Percentiles rank a stretch among this genome's conserved stretches.
Conservation (phyloP, 495 filamentous ascomycete genomes). For the Talaromyces ruber region DNA sequence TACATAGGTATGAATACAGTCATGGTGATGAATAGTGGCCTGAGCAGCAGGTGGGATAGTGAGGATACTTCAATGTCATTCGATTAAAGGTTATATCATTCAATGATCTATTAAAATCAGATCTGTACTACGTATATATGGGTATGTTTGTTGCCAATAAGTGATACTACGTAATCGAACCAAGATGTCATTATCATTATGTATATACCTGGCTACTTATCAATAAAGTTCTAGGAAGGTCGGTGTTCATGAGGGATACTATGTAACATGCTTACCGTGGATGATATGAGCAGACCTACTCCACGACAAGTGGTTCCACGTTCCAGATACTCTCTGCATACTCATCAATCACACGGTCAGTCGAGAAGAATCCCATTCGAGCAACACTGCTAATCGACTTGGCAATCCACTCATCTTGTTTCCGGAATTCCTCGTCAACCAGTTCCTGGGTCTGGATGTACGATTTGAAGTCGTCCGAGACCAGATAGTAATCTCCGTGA, state of each 20-base stretch:
- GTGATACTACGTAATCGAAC: not conserved
- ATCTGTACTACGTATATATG: too few relatives aligned
- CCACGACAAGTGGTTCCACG: conserved; percentile 59
- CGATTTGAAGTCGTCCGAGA: conserved; percentile 91
- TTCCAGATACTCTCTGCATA: conserved; percentile 98
- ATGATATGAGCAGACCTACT: conserved; percentile 8
- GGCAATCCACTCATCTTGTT: conserved; percentile 84
- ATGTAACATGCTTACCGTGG: not conserved
- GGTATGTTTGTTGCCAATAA: too few relatives aligned
- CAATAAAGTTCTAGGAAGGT: not conserved
- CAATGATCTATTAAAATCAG: too few relatives aligned
- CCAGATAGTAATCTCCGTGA: conserved; percentile 95
- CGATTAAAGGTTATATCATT: too few relatives aligned
- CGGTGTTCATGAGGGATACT: not conserved
- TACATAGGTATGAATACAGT: not conserved
- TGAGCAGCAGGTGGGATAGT: not conserved
- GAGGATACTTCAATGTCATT: too few relatives aligned
- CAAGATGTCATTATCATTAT: not conserved
- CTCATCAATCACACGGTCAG: conserved; percentile 94
- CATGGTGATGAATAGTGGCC: not conserved
- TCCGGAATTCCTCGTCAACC: conserved; percentile 82
- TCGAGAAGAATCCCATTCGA: conserved; percentile 95
- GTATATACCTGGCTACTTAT: not conserved
- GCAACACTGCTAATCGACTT: conserved; percentile 84
- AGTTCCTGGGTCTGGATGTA: conserved; percentile 85